phyloP scores from a whole-genome alignment of 2,329 filamentous ascomycete species.

The Fusarium bactridioides region DNA sequence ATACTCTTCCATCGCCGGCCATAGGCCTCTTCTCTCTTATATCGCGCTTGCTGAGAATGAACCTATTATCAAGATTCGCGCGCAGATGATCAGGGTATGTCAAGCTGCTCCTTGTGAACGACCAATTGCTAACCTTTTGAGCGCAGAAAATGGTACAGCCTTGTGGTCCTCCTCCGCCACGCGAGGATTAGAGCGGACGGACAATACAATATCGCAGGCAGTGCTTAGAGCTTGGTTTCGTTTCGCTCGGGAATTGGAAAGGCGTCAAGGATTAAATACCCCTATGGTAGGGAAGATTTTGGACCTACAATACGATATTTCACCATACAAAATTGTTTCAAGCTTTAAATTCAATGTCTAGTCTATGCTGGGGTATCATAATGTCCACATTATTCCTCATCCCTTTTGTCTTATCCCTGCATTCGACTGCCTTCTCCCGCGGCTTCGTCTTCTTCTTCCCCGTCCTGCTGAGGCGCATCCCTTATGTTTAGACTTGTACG shows the following conservation, averaged over 20 bases:
- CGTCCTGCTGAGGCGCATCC: conserved; percentile 26
- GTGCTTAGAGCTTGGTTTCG: not conserved
- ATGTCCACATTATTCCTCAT: conserved; percentile 1
- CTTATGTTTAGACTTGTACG: conserved; percentile 67
- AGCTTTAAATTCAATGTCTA: not conserved
- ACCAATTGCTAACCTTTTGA: not conserved
- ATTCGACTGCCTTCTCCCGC: conserved; percentile 23
- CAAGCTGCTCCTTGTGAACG: not conserved
- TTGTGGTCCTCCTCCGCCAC: conserved; percentile 63
- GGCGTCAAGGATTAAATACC: conserved; percentile 42
- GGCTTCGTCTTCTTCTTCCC: conserved; percentile 38
- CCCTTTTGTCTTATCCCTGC: not conserved
- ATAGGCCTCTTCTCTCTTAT: conserved; percentile 87
- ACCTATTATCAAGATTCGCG: conserved; percentile 79
- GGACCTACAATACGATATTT: conserved; percentile 2
- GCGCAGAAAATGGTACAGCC: conserved; percentile 73
- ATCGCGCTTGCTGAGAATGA: conserved; percentile 91
- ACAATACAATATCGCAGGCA: not conserved
- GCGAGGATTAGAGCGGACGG: conserved; percentile 55
- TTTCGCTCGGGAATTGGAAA: conserved; percentile 6
- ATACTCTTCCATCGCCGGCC: conserved; percentile 86
- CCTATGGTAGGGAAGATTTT: conserved; percentile 15
- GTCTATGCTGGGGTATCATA: conserved; percentile 33
- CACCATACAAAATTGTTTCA: not conserved
- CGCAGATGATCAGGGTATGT: conserved; percentile 77